These are phyloP conservation scores for Komagataella mondaviorum DNA, from an alignment of 805 yeast genomes.

Conservation along the genomic window DNA sequence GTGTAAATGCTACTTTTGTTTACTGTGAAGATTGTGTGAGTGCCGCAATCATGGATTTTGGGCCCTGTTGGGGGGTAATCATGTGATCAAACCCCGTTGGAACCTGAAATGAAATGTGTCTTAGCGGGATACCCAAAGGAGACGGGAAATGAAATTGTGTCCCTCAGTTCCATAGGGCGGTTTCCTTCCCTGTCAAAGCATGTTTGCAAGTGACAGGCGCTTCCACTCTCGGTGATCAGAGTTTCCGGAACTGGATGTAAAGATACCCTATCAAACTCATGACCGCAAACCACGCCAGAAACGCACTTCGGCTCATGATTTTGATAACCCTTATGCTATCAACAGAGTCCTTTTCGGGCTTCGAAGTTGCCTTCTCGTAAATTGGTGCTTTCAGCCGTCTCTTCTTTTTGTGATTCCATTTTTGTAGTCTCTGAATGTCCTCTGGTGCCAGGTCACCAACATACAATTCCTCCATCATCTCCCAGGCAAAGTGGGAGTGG, in stretches of 20 bases:
- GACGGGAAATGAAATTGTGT: not conserved
- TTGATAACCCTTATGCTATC: not conserved
- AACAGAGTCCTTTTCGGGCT: not conserved
- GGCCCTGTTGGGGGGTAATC: not conserved
- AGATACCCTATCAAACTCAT: not conserved
- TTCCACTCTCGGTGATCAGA: not conserved
- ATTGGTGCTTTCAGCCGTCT: not conserved
- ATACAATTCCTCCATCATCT: slow-evolving; percentile 70
- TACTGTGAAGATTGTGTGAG: not conserved
- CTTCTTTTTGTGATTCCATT: not conserved
- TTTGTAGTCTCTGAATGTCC: slow-evolving; percentile 35
- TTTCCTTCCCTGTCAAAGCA: not conserved
- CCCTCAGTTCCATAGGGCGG: not conserved
- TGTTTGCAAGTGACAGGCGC: not conserved
- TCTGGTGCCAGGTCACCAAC: slow-evolving; percentile 64
- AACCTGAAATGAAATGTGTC: not conserved
- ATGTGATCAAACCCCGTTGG: not conserved
- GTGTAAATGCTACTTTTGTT: not conserved
- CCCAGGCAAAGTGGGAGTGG: slow-evolving; percentile 79
- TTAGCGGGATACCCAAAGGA: not conserved
- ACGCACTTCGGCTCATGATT: not conserved
- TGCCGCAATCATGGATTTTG: not conserved
- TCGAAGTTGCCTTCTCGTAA: not conserved
- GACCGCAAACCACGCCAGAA: not conserved
- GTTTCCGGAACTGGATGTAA: not conserved